phyloP scores from a whole-genome alignment of 2,329 filamentous ascomycete genomes.

The Dothideomycetes sp. region DNA sequence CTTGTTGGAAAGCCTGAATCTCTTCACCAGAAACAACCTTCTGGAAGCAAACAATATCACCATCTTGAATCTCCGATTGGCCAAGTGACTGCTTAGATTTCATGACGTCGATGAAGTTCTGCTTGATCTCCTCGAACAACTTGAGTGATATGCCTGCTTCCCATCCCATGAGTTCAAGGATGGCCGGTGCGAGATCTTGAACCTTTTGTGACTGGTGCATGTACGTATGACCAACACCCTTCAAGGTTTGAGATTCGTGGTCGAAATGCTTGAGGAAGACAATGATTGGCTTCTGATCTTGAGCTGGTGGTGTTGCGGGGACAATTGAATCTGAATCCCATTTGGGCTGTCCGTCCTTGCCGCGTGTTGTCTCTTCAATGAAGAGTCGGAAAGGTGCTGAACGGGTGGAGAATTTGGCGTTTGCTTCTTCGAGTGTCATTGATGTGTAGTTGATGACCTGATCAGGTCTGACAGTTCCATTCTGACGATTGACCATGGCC shows the following conservation, averaged over 20 bases:
- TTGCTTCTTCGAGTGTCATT: constrained; percentile 58
- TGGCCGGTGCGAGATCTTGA: constrained; percentile 68
- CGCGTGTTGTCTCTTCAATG: constrained; percentile 67
- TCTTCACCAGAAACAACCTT: constrained; percentile 47
- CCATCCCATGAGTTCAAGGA: constrained; percentile 80
- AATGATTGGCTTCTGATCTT: constrained; percentile 53
- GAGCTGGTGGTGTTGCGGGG: constrained; percentile 30
- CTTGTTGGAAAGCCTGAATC: constrained; percentile 15
- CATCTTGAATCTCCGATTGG: constrained; percentile 89
- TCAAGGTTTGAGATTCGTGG: constrained; percentile 61
- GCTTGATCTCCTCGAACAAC: constrained; percentile 96
- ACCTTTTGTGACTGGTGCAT: constrained; percentile 83
- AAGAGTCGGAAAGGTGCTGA: constrained; percentile 66
- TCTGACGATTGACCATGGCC: constrained; percentile 98
- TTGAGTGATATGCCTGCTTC: constrained; percentile 60
- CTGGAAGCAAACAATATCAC: constrained; percentile 95
- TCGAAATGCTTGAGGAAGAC: constrained; percentile 94
- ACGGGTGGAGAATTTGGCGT: constrained; percentile 59
- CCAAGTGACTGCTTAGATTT: constrained; percentile 85
- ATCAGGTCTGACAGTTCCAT: constrained; percentile 90
- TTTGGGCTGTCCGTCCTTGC: constrained; percentile 59
- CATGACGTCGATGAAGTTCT: constrained; percentile 90
- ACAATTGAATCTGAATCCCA: constrained; percentile 55
- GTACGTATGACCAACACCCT: constrained; percentile 75
- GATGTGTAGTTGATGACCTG: constrained; percentile 69